Conservation (phyloP, 805 yeast genomes). For the Ogataea populi-albae region DNA sequence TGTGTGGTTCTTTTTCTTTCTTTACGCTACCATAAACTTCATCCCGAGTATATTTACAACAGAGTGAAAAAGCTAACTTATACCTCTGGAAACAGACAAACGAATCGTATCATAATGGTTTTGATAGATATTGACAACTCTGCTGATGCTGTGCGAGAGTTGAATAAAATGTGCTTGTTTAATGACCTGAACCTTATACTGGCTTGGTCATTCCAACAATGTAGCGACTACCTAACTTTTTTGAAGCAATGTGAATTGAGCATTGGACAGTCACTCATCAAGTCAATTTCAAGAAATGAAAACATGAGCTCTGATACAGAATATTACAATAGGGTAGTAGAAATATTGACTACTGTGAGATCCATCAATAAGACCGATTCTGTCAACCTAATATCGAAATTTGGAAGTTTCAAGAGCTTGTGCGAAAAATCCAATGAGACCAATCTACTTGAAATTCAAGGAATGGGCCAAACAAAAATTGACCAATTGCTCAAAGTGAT, state of each 20-base stretch:
- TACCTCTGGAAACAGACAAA: conserved; percentile 17
- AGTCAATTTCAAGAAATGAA: conserved; percentile 36
- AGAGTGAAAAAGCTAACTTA: conserved; percentile 41
- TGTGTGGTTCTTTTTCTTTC: conserved; percentile 61
- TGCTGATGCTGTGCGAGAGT: conserved; percentile 44
- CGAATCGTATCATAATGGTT: conserved; percentile 48
- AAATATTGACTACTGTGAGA: conserved; percentile 43
- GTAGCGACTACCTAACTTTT: conserved; percentile 40
- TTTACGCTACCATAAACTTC: conserved; percentile 68
- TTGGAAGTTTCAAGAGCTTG: conserved; percentile 41
- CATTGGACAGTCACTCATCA: conserved; percentile 34
- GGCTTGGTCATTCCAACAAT: conserved; percentile 56
- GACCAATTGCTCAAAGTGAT: conserved; percentile 39
- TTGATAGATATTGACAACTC: conserved; percentile 65
- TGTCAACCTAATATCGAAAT: conserved; percentile 47
- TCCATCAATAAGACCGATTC: conserved; percentile 55
- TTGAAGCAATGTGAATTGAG: conserved; percentile 34
- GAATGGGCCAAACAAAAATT: conserved; percentile 48
- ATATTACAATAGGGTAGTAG: conserved; percentile 43
- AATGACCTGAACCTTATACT: conserved; percentile 48
- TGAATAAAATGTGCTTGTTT: conserved; percentile 47
- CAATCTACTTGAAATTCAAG: conserved; percentile 38
- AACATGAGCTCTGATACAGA: conserved; percentile 33
- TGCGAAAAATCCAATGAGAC: conserved; percentile 33
- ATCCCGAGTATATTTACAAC: conserved; percentile 69